Conservation (phyloP, 2,329 filamentous ascomycete genomes). For the Exophiala spinifera region DNA sequence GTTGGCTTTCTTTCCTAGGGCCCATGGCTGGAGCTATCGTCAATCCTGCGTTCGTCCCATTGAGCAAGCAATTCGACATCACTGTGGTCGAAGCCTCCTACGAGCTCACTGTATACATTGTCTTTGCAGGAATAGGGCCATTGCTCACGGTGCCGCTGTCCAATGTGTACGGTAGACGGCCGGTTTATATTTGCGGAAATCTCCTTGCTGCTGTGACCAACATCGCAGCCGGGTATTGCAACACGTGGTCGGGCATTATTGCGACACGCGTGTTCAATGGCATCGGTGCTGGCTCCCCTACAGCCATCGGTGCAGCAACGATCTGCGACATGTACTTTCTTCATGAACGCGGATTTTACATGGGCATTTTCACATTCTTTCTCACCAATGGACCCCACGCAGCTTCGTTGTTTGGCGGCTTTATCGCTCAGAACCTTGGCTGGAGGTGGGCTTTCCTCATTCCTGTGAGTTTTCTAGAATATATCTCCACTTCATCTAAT, state of each 20-base stretch:
- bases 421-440: constrained; percentile 27
- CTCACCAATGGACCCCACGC: constrained; percentile 31
- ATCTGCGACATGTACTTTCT: constrained; percentile 64
- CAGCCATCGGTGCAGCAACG: constrained; percentile 55
- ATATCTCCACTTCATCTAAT: neutral
- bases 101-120: constrained; percentile 36
- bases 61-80: constrained; percentile 33
- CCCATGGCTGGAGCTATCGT: constrained; percentile 32
- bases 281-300: constrained; percentile 35
- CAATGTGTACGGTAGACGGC: constrained; percentile 24
- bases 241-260: constrained; percentile 23
- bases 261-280: constrained; percentile 21
- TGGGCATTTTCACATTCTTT: constrained; percentile 23
- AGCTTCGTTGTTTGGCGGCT: constrained; percentile 27
- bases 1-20: constrained; percentile 34
- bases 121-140: constrained; percentile 36
- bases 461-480: constrained; percentile 7
- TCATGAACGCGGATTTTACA: constrained; percentile 25
- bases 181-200: constrained; percentile 23
- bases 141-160: constrained; percentile 25
- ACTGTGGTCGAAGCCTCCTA: constrained; percentile 35
- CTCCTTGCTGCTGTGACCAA: constrained; percentile 21
- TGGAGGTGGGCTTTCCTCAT: constrained; percentile 26
- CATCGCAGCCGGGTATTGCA: constrained; percentile 21
- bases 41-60: constrained; percentile 35